Base-by-base conservation (phyloP, 805 yeast genomes). In the Saccharomycopsis schoenii region DNA sequence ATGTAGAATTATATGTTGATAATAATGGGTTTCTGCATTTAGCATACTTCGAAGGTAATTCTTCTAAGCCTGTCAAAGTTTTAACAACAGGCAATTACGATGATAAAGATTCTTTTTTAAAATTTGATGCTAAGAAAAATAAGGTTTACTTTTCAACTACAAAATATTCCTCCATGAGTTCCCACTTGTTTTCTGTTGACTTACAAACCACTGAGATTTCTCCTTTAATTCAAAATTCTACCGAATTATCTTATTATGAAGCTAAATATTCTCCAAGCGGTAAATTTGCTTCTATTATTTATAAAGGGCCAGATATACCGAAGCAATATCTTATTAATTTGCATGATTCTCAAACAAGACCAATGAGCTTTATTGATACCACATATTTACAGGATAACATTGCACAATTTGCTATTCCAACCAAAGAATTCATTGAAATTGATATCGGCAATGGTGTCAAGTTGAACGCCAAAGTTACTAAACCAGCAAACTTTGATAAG, bases 271-370 rank as follows among this genome's bases (percentile, higher is more conserved):
- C 90, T 0, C 71, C 82, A 1, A 83, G 85, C 24, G 79, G 85
- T 3, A 76, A 84, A 63, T 85, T 75, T 67, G 73, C 81, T 52
- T 68, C 77, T 11, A 71, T 83, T 43, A 71, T 70, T 24, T 88
- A 89, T 69, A 71, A 76, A 42, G 97, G 97, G 2, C 97, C 98
- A 1, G 75, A 73, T 1, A 78, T 89, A 34, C 97, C 99, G 37
- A 78, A 79, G 68, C 97, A 94, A 72, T 80, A 80, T 67, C 77
- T 94, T 65, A 67, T 90, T 52, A 84, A 83, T 65, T 73, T 87
- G 47, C 79, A 80, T 63, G 67, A 71, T 2, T 68, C 72, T 5
- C 71, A 67, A 15, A 80, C 64, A 60, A 67, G 25, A 85, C 58
- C 47, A 42, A 57, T 63, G 19, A 37, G 54, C n/a, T 25, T 58